Base-by-base conservation (phyloP, 257 asterid genomes). In the Vinca minor region DNA sequence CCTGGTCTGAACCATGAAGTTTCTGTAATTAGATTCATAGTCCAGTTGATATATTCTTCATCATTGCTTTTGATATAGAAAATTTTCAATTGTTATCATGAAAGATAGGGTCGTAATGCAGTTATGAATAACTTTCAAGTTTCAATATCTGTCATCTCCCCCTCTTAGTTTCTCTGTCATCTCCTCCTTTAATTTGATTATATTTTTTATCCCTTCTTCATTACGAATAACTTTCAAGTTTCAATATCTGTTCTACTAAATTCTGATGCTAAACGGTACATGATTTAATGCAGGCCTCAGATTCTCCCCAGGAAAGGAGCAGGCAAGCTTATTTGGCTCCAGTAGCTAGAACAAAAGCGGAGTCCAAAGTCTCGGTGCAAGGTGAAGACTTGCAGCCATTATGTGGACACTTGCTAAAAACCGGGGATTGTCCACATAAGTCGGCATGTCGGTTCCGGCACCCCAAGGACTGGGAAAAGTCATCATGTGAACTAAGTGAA, bases 381-480 rank as follows among this genome's bases (percentile, higher is more conserved):
- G 69, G 58, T 65, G 76, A 74, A 12, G 80, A 79, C 55, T 79
- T 64, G 66, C 85, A 70, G 32, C 83, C 80, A 54, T 79, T 79
- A 20, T 82, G 83, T 63, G 53, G 54, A 52, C 68, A 64, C 70
- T 82, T 72, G 68, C 54, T 82, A 63, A 79, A 73, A 75, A 75
- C 83, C 63, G 88, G 88, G 48, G 68, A 68, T 53, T 82, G 85
- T 60, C 79, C 70, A 69, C 79, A 60, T 62, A 82, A 64, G 55
- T 73, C 66, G 12, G 17, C 69, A 34, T 79, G 87, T 62, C 68
- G 71, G 41, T 82, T 63, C 70, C 82, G 80, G 74, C 88, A 80
- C 66, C 85, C 83, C 7, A 75, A 77, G 80, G 58, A 54, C 46
- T 50, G 76, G 65, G 52, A 67, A 17, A 73, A 50, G 56, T 41